Base-by-base conservation (phyloP, 1,284 basidiomycete species). In the Heterobasidion occidentale region DNA sequence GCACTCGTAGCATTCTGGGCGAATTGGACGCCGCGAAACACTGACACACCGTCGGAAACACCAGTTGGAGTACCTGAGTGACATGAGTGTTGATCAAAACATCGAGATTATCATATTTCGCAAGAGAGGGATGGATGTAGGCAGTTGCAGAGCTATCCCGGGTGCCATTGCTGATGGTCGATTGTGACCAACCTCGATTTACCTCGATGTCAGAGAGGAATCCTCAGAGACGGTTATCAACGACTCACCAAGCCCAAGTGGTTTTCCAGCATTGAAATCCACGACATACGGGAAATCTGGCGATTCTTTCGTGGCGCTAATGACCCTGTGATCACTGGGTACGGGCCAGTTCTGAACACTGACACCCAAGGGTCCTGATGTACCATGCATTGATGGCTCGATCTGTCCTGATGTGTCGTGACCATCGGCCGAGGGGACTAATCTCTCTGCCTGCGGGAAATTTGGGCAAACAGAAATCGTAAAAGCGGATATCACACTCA, bases 261-360 rank as follows among this genome's bases (percentile, higher is more conserved):
- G 64, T 51, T 63, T 57, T 7, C 71, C 73, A 11, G 64, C 64
- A 51, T 73, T 74, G 60, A 65, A 64, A 51, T 74, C 73, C 11
- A 59, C 46, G 52, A 69, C 71, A 61, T 65, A 73, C 2, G 64
- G 59, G 58, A 67, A 71, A 7, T 59, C 61, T 14, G 47, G 11
- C 14, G 47, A 11, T 46, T 68, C 58, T 27, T 60, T 45, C 2
- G 60, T 62, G 6, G 62, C 61, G 9, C 58, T 44, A 15, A 67
- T 52, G 9, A 68, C 60, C 6, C 60, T 60, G 11, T 51, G 12
- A 53, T 71, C 71, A 9, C 69, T 64, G 6, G 56, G 49, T 3
- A 51, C 55, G 12, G 65, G 58, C 46, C 59, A 64, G 6, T 67
- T 68, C 6, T 63, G 57, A 8, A 73, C 56, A 35, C 67, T 71